Evolutionary conservation across 2,329 filamentous ascomycete genomes (phyloP).

Genomic region (Biscogniauxia sp.): DNA sequence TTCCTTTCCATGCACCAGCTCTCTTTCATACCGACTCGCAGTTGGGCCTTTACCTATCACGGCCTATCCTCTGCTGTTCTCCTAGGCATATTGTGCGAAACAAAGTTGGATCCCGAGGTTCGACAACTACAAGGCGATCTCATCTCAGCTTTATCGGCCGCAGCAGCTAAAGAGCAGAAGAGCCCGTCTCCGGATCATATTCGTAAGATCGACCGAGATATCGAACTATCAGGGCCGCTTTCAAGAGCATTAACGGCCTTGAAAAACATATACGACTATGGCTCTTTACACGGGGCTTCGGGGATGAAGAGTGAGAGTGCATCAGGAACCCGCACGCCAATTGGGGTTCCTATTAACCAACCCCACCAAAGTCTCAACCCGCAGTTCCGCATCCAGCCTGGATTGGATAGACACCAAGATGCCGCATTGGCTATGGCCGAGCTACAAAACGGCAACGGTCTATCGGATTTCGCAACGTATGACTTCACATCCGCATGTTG

Average conservation of each 20-base stretch:
- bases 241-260: slow-evolving; percentile 60
- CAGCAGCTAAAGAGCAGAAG: slow-evolving; percentile 59
- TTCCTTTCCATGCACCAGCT: slow-evolving; percentile 68
- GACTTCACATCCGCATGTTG: slow-evolving; percentile 8
- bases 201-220: slow-evolving; percentile 55
- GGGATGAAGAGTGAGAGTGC: slow-evolving; percentile 47
- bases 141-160: slow-evolving; percentile 61
- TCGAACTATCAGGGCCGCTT: slow-evolving; percentile 60
- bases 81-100: slow-evolving; percentile 61
- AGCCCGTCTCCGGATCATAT: slow-evolving; percentile 52
- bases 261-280: slow-evolving; percentile 66
- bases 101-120: slow-evolving; percentile 61
- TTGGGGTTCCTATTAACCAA: slow-evolving; percentile 44
- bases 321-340: slow-evolving; percentile 43
- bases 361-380: slow-evolving; percentile 24
- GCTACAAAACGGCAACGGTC: slow-evolving; percentile 56
- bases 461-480: slow-evolving; percentile 45
- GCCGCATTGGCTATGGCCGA: slow-evolving; percentile 64
- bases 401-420: slow-evolving; percentile 55
- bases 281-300: slow-evolving; percentile 51
- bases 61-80: slow-evolving; percentile 64
- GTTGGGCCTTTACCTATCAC: slow-evolving; percentile 68
- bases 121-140: slow-evolving; percentile 62
- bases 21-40: slow-evolving; percentile 63
- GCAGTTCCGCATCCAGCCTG: slow-evolving; percentile 26